Percentiles rank a stretch among this genome's conserved stretches.
These are phyloP conservation scores for Phytophthora sansomeana DNA, from an alignment of 352 stramenopile genomes.

Conservation along the genomic window DNA sequence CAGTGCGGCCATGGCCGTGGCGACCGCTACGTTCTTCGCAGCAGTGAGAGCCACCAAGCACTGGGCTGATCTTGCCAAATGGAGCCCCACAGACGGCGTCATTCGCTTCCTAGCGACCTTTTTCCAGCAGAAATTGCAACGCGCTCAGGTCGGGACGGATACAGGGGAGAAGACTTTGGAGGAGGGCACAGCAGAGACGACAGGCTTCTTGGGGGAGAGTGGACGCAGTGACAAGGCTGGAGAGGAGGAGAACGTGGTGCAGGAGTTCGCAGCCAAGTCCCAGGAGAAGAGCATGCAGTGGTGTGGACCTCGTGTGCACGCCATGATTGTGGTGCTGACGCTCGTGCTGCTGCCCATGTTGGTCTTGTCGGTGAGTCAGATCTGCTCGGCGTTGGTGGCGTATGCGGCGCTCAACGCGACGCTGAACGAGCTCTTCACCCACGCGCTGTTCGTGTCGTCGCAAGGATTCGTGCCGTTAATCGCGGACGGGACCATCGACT, in stretches of 20 bases:
- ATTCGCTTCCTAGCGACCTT: background rate
- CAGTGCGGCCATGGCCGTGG: background rate
- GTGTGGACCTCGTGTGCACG: background rate
- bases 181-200: background rate
- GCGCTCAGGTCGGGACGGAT: no score
- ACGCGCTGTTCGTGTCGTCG: slow-evolving; percentile 22
- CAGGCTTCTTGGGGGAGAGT: background rate
- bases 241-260: background rate
- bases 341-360: slow-evolving; percentile 22
- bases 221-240: background rate
- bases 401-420: slow-evolving; percentile 37
- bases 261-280: no score
- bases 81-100: slow-evolving; percentile 15
- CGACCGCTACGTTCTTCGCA: slow-evolving; percentile 24
- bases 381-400: slow-evolving; percentile 22
- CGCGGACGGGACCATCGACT: background rate
- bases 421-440: slow-evolving; percentile 38
- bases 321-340: background rate
- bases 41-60: slow-evolving; percentile 2
- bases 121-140: background rate
- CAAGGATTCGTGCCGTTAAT: slow-evolving; percentile 11
- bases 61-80: slow-evolving; percentile 25
- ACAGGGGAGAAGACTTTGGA: background rate
- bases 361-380: slow-evolving; percentile 20
- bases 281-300: no score